Base-by-base conservation (phyloP, 768 basidiomycete species). In the Neoboletus subvelutipes region DNA sequence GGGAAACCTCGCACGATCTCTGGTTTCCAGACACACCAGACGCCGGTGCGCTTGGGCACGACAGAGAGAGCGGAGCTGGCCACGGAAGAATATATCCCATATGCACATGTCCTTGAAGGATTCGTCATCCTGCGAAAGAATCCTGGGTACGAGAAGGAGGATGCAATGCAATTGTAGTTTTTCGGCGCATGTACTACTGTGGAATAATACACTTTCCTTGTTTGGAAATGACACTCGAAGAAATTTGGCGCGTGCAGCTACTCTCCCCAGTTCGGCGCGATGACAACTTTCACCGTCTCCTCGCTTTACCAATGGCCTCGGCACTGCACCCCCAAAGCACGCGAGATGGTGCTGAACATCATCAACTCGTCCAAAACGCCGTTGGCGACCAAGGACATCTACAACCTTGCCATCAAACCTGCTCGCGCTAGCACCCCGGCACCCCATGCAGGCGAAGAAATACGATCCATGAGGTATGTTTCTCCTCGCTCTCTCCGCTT, bases 1-100 rank as follows among this genome's bases (percentile, higher is more conserved):
- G 97, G 97, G 41, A 98, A 98, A 73, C 92, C 97, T 59, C 82
- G 93, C 58, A 94, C 94, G 49, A 97, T 97, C 62, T 94, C 92
- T 26, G 94, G 94, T 39, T 98, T 99, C 91, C 96, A 98, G 75
- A 99, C 97, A 17, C 94, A 98, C 75, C 86, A 91, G 68, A 94
- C 97, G 45, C 97, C 96, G 1, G 97, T 99, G 50, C 88, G 97
- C 48, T 75, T 99, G 60, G 96, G 91, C 6, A 95, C 94, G 57
- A 94, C 88, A 2, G 97, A 98, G 71, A 81, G 97, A 43, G 94
- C 92, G 7, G 97, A 98, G 77, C 76, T 98, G 59, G 97, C 94
- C 15, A 98, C 97, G 45, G 96, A 98, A 72, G 96, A 99, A 75
- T 98, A 78, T 73, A 91, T 98, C 64, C 89, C 94, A 3, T 99